Base-by-base conservation (phyloP, 1,284 basidiomycete species). In the Boletus calvinii region DNA sequence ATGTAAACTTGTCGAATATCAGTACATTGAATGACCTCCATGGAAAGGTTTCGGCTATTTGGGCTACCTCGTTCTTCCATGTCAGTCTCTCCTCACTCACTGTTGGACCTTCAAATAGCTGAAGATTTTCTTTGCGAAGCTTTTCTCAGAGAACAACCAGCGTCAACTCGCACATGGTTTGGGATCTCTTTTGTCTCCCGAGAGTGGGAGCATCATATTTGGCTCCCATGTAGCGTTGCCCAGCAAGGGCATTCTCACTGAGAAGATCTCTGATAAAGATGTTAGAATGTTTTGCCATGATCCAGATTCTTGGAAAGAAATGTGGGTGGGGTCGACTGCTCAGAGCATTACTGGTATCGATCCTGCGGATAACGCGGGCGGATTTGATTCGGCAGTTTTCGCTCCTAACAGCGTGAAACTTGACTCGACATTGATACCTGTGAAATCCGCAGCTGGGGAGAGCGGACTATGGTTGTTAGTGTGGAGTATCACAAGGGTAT, bases 21-120 rank as follows among this genome's bases (percentile, higher is more conserved):
- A 68, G 47, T 15, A 61, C 60, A 4, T 57, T 77, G 24, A 74
- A 67, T 26, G 67, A 70, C 15, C 66, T 77, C 4, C 64, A 60
- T 15, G 71, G 74, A 11, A 69, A 64, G 30, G 62, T 71, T 44
- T 68, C 72, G 15, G 69, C 60, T 13, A 72, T 77, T 20, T 70
- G 74, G 60, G 66, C 70, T 6, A 62, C 68, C n/a, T 54, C 68
- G 3, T 69, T 77, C 63, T 77, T 76, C 62, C 74, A 74, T 54
- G 62, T 73, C 3, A 68, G 72, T 55, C 46, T 55, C 15, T 43
- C 15, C 12, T 55, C 15, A 30, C 56, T 17, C 59, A 66, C 4
- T 26, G 4, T 10, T 40, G 10, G 17, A 9, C 24, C 13, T 18
- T 30, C 20, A 13, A 26, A 26, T 8, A 5, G 26, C 39, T 39